Evolutionary conservation across 148 eudicot species (phyloP).

Genomic region (Fagopyrum esculentum): DNA sequence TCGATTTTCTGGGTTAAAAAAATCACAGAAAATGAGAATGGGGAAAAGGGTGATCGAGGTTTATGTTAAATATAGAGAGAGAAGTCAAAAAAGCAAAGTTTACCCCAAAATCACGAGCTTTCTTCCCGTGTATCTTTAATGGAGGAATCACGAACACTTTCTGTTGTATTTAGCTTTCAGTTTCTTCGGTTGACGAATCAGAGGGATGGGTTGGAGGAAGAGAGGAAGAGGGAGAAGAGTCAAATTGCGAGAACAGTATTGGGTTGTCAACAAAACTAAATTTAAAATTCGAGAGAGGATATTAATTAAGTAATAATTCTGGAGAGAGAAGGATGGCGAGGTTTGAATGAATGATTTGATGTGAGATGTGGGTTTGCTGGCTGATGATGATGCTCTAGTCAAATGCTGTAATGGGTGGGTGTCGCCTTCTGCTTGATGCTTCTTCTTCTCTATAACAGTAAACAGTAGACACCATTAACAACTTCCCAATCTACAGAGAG

Average conservation of each 20-base stretch:
- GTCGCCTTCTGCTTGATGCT: slow-evolving; percentile 3
- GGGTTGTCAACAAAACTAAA: background rate
- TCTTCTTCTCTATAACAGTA: background rate
- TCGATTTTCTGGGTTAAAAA: background rate
- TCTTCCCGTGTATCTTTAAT: background rate
- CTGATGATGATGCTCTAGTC: background rate
- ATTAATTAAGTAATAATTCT: slow-evolving; percentile 3
- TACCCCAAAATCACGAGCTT: background rate
- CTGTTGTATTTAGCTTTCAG: background rate
- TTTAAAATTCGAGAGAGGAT: background rate
- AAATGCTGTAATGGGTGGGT: background rate
- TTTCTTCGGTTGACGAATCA: background rate
- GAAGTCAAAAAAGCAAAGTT: background rate
- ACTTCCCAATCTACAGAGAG: background rate
- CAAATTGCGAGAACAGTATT: background rate
- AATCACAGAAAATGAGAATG: background rate
- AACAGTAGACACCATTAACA: background rate
- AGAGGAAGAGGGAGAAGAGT: slow-evolving; percentile 4
- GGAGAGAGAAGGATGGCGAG: background rate
- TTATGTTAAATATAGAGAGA: background rate
- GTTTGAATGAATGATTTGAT: slow-evolving; percentile 6
- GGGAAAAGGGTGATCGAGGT: background rate
- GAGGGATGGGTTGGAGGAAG: background rate
- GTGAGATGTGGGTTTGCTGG: background rate
- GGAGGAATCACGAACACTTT: background rate